A percentile compares a stretch with the other conserved stretches of the same genome.
These are phyloP conservation scores for Emergomyces pasteurianus DNA, from an alignment of 2,329 filamentous ascomycete species.

Conservation along the genomic window DNA sequence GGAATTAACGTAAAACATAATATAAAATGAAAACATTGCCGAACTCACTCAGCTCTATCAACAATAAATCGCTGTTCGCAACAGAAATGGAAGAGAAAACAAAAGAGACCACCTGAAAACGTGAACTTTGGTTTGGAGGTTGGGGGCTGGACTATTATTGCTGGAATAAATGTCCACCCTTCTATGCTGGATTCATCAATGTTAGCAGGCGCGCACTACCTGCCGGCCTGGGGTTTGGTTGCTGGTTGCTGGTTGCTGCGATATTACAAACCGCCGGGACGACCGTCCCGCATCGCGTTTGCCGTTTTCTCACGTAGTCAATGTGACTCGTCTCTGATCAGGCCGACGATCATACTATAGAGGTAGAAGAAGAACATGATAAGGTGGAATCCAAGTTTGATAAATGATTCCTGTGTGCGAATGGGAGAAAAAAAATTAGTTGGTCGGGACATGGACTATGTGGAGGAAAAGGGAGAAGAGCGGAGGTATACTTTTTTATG, in stretches of 20 bases:
- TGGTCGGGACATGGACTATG: not conserved
- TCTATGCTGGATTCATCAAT: not conserved
- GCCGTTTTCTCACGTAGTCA: conserved; percentile 36
- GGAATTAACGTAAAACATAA: not conserved
- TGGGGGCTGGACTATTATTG: not conserved
- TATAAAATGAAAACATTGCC: not conserved
- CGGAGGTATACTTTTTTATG: conserved; percentile 73
- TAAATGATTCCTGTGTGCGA: conserved; percentile 72
- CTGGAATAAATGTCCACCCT: not conserved
- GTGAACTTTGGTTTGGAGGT: not conserved
- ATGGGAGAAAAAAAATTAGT: not conserved
- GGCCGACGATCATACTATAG: conserved; percentile 94
- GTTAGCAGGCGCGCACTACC: not conserved
- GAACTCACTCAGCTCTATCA: conserved; percentile 1
- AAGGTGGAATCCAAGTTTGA: conserved; percentile 97
- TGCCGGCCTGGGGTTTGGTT: not conserved
- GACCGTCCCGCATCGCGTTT: conserved; percentile 3
- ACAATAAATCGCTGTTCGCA: not conserved
- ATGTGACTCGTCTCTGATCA: conserved; percentile 88
- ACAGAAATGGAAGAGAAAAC: not conserved
- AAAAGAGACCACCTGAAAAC: not conserved
- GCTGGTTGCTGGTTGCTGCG: not conserved
- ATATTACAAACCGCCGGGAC: not conserved
- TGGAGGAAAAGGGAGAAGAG: not conserved
- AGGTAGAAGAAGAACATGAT: conserved; percentile 99